Evolutionary conservation across 2,329 filamentous ascomycete species (phyloP), one percentile per base, ranked within the genome.

Genomic region (Pseudogymnoascus sp.): DNA sequence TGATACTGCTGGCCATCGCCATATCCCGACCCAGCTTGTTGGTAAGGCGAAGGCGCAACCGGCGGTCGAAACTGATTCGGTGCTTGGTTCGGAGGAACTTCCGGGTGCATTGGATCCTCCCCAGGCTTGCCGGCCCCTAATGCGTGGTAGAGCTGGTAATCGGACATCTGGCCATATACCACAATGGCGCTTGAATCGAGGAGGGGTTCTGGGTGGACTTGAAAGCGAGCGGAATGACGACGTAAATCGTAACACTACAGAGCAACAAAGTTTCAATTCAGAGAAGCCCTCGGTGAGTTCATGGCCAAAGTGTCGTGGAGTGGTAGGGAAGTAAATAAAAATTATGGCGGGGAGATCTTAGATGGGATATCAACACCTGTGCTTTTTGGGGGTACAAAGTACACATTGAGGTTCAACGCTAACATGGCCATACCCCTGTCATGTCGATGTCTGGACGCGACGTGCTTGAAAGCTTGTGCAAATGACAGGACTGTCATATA

Each of bases 1-100:
- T 64, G 40, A 16, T 39, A 66, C 21, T 63, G 26, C 2, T 51
- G 51, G 16, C 62, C 47, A 39, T 63, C 61, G 57, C 63, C 62
- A 59, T 69, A 71, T 39, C 62, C 65, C 63, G 63, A 63, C 34
- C 66, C 68, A 36, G 66, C 62, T 64, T 71, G 70, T 42, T 71
- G 70, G 69, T 85, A 85, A 16, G 80, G 81, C 64, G 82, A 79
- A 60, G 79, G 77, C 39, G 81, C 80, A 63, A 82, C 71, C 14
- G 81, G 81, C 51, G 80, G 81, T 64, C 82, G 79, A 73, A 86
- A 86, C 69, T 85, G 83, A 67, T 79, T 78, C 64, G 79, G 74
- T 65, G 77, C 77, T 60, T 80, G 81, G 67, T 83, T 81, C 7
- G 69, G 73, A 75, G 64, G 77, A 78, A 73, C 77, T 73, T 75